Base-by-base conservation (phyloP, 2,329 filamentous ascomycete genomes). In the Xylariaceae sp. region DNA sequence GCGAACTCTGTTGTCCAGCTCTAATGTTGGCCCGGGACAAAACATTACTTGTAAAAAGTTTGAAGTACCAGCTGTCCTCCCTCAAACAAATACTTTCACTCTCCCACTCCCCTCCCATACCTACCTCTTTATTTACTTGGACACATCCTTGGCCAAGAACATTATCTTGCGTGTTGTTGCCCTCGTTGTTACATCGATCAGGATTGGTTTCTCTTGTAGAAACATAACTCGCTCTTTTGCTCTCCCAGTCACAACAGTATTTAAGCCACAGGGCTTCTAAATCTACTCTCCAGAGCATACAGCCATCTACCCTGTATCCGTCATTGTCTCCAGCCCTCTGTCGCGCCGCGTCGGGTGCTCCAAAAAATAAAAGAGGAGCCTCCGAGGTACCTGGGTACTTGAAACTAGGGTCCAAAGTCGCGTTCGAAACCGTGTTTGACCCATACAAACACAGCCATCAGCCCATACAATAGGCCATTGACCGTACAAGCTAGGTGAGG, bases 391-490 rank as follows among this genome's bases (percentile, higher is more conserved):
- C 35, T 14, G 26, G 46, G 43, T 48, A 48, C 46, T 24, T 18
- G 34, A 18, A 36, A 36, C 30, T 48, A 36, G 46, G 48, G 30
- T 47, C 18, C 9, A 28, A 48, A 41, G 51, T 51, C 51, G 7
- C 51, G 50, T 46, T 51, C 48, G 40, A 24, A 31, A 53, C 46
- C 46, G 50, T 52, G 51, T 54, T 44, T 37, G 38, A 33, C 43
- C 43, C 36, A 41, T 44, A 42, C 30, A 48, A 48, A 53, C 40
- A 49, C 44, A 46, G 45, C 36, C 40, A 16, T 12, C 26, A 30
- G 18, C n/a, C n/a, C n/a, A n/a, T n/a, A 17, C 41, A 31, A 18
- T 9, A 31, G 38, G 33, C 29, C 34, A 32, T 18, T 34, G 6
- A 34, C 13, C 19, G 15, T 16, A 19, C 31, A 6, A 30, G 33